These are phyloP conservation scores for Conoideocrella luteorostrata DNA, from an alignment of 2,329 filamentous ascomycete genomes.

Conservation along the genomic window DNA sequence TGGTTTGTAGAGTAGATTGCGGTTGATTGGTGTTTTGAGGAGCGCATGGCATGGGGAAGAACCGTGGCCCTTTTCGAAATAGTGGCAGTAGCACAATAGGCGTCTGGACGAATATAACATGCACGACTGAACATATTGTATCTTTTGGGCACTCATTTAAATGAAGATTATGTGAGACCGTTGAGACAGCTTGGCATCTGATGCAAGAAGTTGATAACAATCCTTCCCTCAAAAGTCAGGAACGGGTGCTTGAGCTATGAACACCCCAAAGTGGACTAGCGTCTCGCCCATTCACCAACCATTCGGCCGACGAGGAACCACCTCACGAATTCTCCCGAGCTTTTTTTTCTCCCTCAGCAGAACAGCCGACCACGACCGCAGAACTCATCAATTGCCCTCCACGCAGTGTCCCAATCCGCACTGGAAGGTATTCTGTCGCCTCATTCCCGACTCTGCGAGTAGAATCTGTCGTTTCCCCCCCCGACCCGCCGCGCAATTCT, in stretches of 20 bases:
- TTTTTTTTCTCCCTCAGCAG: conserved; percentile 35
- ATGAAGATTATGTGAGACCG: too few relatives aligned
- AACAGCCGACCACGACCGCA: conserved; percentile 14
- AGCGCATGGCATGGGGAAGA: too few relatives aligned
- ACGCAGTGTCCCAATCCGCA: conserved; percentile 1
- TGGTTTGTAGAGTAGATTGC: too few relatives aligned
- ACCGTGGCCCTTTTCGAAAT: too few relatives aligned
- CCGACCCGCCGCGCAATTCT: conserved; percentile 9
- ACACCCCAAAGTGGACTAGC: conserved; percentile 25
- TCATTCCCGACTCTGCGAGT: background rate
- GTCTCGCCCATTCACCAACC: conserved; percentile 12
- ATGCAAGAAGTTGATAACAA: too few relatives aligned
- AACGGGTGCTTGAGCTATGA: background rate
- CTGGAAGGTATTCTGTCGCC: background rate
- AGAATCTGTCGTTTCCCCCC: conserved; percentile 3
- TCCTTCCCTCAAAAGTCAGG: background rate
- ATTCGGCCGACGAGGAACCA: conserved; percentile 16
- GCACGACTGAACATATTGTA: too few relatives aligned
- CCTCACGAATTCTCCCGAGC: conserved; percentile 40
- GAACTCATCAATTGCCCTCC: conserved; percentile 30
- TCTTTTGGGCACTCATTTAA: too few relatives aligned
- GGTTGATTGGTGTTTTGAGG: too few relatives aligned
- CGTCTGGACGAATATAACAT: too few relatives aligned
- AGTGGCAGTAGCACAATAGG: too few relatives aligned
- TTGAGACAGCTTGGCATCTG: too few relatives aligned